Evolutionary conservation across 2,329 filamentous ascomycete species (phyloP).

Genomic region (Monilinia fructicola): DNA sequence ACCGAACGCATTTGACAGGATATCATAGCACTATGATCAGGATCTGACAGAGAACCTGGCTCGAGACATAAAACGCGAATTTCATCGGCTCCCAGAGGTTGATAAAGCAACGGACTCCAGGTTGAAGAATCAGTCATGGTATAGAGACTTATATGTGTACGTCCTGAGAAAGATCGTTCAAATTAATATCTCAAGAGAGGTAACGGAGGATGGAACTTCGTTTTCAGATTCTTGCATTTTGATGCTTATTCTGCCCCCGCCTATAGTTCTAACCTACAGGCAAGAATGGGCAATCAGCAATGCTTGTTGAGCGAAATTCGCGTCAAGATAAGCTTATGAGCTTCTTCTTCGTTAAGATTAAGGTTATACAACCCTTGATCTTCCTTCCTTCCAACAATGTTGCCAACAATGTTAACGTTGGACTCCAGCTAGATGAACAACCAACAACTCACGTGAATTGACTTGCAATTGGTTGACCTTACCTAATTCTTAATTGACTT

Average conservation of each 20-base stretch:
- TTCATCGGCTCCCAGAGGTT: background rate
- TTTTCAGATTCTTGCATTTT: background rate
- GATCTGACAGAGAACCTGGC: constrained; percentile 16
- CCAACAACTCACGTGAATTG: too few species aligned
- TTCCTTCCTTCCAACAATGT: background rate
- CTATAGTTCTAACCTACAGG: background rate
- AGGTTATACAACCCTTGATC: background rate
- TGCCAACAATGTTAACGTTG: too few species aligned
- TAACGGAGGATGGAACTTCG: too few species aligned
- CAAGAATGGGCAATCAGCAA: background rate
- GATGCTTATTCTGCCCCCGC: background rate
- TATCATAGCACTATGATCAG: constrained; percentile 3
- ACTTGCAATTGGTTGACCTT: too few species aligned
- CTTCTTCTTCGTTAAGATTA: background rate
- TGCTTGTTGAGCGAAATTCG: background rate
- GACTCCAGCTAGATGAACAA: too few species aligned
- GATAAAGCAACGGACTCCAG: constrained; percentile 13
- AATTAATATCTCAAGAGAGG: background rate
- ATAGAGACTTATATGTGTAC: background rate
- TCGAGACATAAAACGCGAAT: constrained; percentile 12
- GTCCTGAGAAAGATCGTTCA: accelerated
- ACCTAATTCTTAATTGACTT: too few species aligned
- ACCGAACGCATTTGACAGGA: constrained; percentile 15
- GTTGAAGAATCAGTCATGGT: background rate
- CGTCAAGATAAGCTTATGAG: background rate